Evolutionary conservation across 2,329 filamentous ascomycete genomes (phyloP), one percentile per base, ranked within the genome.

Genomic region (Gremmenia infestans): DNA sequence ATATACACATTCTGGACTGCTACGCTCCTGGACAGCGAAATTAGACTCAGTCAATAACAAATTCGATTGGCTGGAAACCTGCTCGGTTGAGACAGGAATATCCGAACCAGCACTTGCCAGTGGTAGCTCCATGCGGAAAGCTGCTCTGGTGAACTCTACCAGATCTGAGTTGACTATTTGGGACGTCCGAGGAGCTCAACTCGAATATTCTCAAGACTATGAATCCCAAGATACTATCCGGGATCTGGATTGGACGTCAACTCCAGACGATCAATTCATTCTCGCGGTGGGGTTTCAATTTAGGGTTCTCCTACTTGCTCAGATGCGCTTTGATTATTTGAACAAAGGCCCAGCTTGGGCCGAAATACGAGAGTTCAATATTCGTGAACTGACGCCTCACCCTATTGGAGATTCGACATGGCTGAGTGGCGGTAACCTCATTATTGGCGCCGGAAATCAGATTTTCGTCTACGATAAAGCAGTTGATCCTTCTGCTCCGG

Each of bases 201-300:
- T 96, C 5, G 92, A 97, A 70, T 91, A 89, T 67, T 81, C 89
- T 59, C 83, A 93, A 65, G 80, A 83, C 32, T 94, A 91, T 61
- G 81, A 87, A 61, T 78, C 80, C 12, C 81, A 87, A 57, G 88
- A 94, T 64, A 81, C 80, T 5, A 91, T 97, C 42, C 85, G 87
- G 60, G 92, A 96, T 70, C 81, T 97, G 12, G 91, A 96, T 70
- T 97, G 93, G 93, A 93, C 91, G 0, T 93, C 89, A 3, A 96
- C 92, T 0, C 91, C 91, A 0, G 90, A 96, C 69, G 85, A 85
- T 49, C 91, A 96, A 67, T 93, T 89, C 1, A 91, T 97, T 54
- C 77, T 97, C 19, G 90, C 92, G 1, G 89, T 97, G n/a, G 91
- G 92, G 0, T 96, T 96, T 67, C 86, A 87, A n/a, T 89, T 92